These are phyloP conservation scores for Lipomyces mesembrius DNA, from an alignment of 805 yeast genomes.

Conservation along the genomic window DNA sequence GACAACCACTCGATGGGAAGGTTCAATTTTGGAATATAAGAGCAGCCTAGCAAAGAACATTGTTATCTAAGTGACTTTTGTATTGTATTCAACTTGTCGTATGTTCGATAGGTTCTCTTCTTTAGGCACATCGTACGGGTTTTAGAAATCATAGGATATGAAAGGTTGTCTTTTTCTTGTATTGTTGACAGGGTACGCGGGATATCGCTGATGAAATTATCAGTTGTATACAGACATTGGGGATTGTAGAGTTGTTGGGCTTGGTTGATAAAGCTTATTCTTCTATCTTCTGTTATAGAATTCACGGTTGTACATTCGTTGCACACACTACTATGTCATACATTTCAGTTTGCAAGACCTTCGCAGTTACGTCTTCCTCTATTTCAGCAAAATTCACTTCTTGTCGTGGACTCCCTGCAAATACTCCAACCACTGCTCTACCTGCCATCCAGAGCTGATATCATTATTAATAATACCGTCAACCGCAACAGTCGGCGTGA, in stretches of 20 bases:
- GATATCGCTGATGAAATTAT: not conserved
- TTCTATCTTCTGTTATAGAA: no score
- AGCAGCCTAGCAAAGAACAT: slow-evolving; percentile 90
- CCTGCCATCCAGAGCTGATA: slow-evolving; percentile 66
- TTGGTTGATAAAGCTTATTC: not conserved
- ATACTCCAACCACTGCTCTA: slow-evolving; percentile 50
- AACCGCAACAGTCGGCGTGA: slow-evolving; percentile 78
- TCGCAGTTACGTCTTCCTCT: not conserved
- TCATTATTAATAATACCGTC: slow-evolving; percentile 65
- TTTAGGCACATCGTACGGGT: not conserved
- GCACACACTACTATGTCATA: not conserved
- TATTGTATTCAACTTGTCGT: not conserved
- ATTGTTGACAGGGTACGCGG: not conserved
- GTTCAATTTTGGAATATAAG: slow-evolving; percentile 87
- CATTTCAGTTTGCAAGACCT: no score
- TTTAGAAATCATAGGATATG: not conserved
- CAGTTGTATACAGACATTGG: not conserved
- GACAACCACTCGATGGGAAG: slow-evolving; percentile 97
- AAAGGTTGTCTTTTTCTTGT: not conserved
- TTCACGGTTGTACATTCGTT: not conserved
- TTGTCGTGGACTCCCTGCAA: slow-evolving; percentile 20
- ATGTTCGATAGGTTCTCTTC: not conserved
- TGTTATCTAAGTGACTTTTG: slow-evolving; percentile 50
- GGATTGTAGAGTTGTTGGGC: not conserved
- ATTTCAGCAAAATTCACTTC: slow-evolving; percentile 7